Percentiles rank a stretch among this genome's conserved stretches.
phyloP scores from a whole-genome alignment of 805 yeast genomes.

The Priceomyces haplophilus region DNA sequence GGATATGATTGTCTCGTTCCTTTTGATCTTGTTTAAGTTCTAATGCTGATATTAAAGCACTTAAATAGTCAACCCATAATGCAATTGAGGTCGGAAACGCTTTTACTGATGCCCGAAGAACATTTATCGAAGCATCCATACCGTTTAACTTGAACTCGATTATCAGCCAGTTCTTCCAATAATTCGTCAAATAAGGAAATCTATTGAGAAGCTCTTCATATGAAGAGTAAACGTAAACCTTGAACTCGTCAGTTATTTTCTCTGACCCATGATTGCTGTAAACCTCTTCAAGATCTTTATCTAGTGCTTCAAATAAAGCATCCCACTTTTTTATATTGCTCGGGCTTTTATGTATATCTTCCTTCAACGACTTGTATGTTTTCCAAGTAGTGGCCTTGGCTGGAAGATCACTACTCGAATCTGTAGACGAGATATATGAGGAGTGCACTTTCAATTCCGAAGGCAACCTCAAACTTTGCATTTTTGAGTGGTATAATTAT shows the following conservation, averaged over 20 bases:
- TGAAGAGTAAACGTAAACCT: constrained; percentile 11
- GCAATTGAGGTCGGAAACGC: constrained; percentile 59
- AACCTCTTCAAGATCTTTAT: constrained; percentile 18
- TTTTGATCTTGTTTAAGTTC: constrained; percentile 24
- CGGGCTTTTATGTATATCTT: constrained; percentile 15
- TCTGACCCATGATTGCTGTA: constrained; percentile 7
- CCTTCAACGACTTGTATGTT: not conserved
- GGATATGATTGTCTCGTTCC: constrained; percentile 17
- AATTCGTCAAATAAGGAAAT: constrained; percentile 57
- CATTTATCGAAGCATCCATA: constrained; percentile 44
- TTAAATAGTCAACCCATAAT: constrained; percentile 65
- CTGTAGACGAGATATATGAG: not conserved
- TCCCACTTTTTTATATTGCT: constrained; percentile 42
- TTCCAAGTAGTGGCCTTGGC: not conserved
- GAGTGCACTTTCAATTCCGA: not conserved
- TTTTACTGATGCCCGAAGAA: constrained; percentile 44
- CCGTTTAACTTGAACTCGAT: constrained; percentile 58
- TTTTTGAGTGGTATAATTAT: not conserved
- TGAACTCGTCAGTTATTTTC: constrained; percentile 16
- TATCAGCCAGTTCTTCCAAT: constrained; percentile 63
- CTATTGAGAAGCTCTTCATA: constrained; percentile 40
- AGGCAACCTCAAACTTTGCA: not conserved
- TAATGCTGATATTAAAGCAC: constrained; percentile 41
- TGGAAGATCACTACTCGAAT: not conserved
- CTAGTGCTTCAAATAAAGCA: constrained; percentile 28